Conservation (phyloP, 495 filamentous ascomycete genomes). For the Annulohypoxylon moriforme region DNA sequence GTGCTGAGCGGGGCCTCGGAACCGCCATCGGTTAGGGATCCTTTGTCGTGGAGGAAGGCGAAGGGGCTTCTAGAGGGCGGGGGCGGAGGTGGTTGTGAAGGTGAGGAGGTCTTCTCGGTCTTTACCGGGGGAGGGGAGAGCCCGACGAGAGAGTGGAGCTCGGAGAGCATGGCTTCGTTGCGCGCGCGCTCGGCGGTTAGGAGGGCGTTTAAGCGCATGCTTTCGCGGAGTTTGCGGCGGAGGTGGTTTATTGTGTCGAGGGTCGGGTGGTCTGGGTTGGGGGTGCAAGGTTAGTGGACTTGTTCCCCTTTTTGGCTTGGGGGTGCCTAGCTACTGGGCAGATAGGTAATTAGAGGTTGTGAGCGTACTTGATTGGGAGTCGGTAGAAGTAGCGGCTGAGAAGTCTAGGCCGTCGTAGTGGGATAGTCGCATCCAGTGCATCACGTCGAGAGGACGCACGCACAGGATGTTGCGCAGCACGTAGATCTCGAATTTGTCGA, state of each 20-base stretch:
- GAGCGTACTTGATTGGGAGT: constrained; percentile 14
- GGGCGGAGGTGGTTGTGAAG: constrained; percentile 45
- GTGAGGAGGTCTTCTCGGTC: constrained; percentile 45
- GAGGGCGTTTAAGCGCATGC: constrained; percentile 78
- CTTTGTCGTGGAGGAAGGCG: constrained; percentile 61
- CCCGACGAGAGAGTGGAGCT: constrained; percentile 69
- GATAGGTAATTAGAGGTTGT: too few species aligned
- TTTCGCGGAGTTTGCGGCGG: constrained; percentile 82
- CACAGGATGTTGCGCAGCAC: constrained; percentile 88
- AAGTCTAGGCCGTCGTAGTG: constrained; percentile 78
- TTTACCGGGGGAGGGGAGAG: constrained; percentile 38
- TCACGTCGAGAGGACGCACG: constrained; percentile 73
- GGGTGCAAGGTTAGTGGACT: constrained; percentile 7
- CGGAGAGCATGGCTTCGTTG: constrained; percentile 76
- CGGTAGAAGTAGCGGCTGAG: constrained; percentile 1
- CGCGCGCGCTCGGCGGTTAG: constrained; percentile 78
- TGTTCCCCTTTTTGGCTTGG: not conserved
- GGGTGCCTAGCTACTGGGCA: too few species aligned
- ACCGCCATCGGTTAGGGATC: constrained; percentile 55
- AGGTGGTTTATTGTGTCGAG: constrained; percentile 74
- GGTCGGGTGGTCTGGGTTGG: constrained; percentile 60
- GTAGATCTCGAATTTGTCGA: constrained; percentile 97
- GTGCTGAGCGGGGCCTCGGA: constrained; percentile 70
- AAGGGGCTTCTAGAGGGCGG: constrained; percentile 62
- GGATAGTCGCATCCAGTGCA: constrained; percentile 79